A percentile compares a stretch with the other conserved stretches of the same genome.
Evolutionary conservation across 1,139 yeast genomes (phyloP).

Genomic region (Lodderomyces metapsilosis): DNA sequence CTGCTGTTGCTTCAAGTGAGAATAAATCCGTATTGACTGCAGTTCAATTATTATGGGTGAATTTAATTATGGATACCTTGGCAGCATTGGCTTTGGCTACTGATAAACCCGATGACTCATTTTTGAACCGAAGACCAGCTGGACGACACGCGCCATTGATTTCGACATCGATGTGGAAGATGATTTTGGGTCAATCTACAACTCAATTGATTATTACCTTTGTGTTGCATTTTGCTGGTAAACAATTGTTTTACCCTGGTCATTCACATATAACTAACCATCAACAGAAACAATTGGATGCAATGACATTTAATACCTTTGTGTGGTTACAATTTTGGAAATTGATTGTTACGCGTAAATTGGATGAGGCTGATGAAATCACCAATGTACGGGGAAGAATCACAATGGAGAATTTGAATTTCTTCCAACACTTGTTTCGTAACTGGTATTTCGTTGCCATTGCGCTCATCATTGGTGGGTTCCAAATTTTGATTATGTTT

Average conservation of each 20-base stretch:
- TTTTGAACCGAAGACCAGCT: constrained; percentile 79
- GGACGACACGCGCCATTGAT: constrained; percentile 81
- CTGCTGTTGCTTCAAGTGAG: constrained; percentile 81
- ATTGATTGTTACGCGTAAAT: constrained; percentile 83
- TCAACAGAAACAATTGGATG: constrained; percentile 61
- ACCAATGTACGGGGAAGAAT: constrained; percentile 56
- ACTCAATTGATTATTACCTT: constrained; percentile 81
- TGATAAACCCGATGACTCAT: constrained; percentile 86
- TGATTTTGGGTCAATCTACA: constrained; percentile 86
- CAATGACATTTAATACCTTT: constrained; percentile 91
- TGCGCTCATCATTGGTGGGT: constrained; percentile 70
- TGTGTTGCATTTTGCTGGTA: constrained; percentile 76
- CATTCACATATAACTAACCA: constrained; percentile 35
- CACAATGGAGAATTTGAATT: constrained; percentile 64
- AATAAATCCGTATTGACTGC: constrained; percentile 91
- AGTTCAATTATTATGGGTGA: constrained; percentile 95
- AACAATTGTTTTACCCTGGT: constrained; percentile 52
- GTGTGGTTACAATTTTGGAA: constrained; percentile 98
- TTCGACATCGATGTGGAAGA: constrained; percentile 94
- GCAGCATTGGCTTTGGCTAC: constrained; percentile 98
- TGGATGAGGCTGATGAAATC: constrained; percentile 83
- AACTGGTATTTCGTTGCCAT: constrained; percentile 80
- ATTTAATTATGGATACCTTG: constrained; percentile 94
- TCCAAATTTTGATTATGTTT: constrained; percentile 88
- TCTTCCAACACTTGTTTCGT: constrained; percentile 75